These are phyloP conservation scores for Pseudevernia furfuracea DNA, from an alignment of 495 filamentous ascomycete species.

Conservation along the genomic window DNA sequence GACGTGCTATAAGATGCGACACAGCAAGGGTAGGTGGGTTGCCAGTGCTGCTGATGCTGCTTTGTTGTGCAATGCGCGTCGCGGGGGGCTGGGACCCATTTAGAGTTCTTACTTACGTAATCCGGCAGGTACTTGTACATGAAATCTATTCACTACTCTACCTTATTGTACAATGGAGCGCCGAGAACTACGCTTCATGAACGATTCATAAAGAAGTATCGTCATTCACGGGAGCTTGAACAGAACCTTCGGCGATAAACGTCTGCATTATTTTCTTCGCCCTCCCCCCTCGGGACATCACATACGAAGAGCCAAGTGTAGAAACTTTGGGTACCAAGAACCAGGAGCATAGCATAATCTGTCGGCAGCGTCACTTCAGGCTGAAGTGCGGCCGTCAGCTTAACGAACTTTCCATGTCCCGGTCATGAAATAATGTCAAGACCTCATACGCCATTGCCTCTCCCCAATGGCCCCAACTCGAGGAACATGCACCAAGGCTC, in stretches of 20 bases:
- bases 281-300: background rate
- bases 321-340: background rate
- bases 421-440: slow-evolving; percentile 44
- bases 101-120: too few species aligned
- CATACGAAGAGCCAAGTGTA: background rate
- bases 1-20: background rate
- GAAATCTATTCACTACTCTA: too few species aligned
- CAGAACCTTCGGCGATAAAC: background rate
- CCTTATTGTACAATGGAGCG: background rate
- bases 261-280: background rate
- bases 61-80: background rate
- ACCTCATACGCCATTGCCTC: slow-evolving; percentile 46
- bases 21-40: background rate
- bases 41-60: too few species aligned
- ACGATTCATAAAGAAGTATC: background rate
- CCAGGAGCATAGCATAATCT: background rate
- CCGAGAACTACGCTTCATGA: background rate
- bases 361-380: slow-evolving; percentile 17
- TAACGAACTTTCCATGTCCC: slow-evolving; percentile 3
- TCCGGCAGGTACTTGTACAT: too few species aligned
- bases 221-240: background rate
- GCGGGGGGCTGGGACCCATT: too few species aligned
- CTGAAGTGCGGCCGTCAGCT: slow-evolving; percentile 16
- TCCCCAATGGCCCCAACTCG: slow-evolving; percentile 44
- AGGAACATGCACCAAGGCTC: slow-evolving; percentile 34